Base-by-base conservation (phyloP, 495 filamentous ascomycete species). In the Neurospora terricola region DNA sequence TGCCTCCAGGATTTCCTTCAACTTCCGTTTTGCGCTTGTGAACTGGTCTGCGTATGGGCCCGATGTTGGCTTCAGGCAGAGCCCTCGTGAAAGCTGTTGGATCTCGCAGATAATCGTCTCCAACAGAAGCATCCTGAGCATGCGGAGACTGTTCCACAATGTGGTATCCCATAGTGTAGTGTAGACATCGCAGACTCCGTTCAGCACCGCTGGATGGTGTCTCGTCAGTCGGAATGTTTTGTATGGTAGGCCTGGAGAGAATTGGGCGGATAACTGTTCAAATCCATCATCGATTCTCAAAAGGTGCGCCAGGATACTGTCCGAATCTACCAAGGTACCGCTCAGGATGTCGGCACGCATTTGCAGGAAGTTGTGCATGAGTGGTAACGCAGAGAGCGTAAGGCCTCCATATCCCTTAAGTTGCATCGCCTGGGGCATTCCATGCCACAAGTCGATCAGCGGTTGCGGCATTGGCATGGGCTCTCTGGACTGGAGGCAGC, bases 101-200 rank as follows among this genome's bases (percentile, higher is more conserved):
- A 84, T 77, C 37, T 81, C 75, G 6, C 76, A 72, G 11, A 82
- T 72, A 16, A 90, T 86, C 23, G 86, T 86, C 71, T 90, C 87
- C 73, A 86, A 86, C 48, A 88, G 76, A n/a, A 90, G 76, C 70
- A 91, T 87, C 21, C 88, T 86, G 12, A 84, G 82, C 39, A 83
- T 84, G 38, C 88, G 87, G 71, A 89, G 86, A 40, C 84, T 81
- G 73, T 90, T 90, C 85, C 86, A 89, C 9, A 86, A 75, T n/a
- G 83, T 83, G 69, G 83, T 82, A 36, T 85, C 78, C 84, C 85
- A 87, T n/a, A 85, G 77, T 18, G 83, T 84, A 0, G 78, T 75
- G 76, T 91, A 91, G 34, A 86, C 78, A 73, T 90, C 86, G 75
- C 87, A 90, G 69, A 81, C 80, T 48, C 84, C 81, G 72, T 82